phyloP scores from a whole-genome alignment of 2,329 filamentous ascomycete genomes.

The Emmonsia crescens region DNA sequence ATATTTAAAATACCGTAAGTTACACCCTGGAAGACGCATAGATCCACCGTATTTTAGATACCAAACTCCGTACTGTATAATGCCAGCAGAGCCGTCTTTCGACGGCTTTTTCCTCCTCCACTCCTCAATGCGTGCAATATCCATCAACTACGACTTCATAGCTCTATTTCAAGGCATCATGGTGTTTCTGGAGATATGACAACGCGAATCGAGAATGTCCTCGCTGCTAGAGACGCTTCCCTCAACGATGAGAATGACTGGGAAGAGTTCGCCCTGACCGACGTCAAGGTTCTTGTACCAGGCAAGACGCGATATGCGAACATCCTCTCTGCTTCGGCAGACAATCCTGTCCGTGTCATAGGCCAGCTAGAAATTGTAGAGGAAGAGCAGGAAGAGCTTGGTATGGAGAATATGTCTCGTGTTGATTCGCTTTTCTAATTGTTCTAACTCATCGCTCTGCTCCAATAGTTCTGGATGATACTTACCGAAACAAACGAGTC shows the following conservation, averaged over 20 bases:
- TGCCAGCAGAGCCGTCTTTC: neutral
- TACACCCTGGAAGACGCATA: neutral
- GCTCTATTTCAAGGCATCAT: conserved; percentile 19
- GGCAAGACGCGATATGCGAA: conserved; percentile 42
- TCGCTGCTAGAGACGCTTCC: conserved; percentile 34
- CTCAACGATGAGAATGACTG: conserved; percentile 45
- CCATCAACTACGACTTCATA: neutral
- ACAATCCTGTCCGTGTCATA: conserved; percentile 45
- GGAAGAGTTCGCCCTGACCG: conserved; percentile 47
- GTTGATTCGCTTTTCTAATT: neutral
- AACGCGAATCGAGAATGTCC: conserved; percentile 36
- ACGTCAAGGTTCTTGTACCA: conserved; percentile 42
- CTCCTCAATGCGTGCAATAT: conserved; percentile 3
- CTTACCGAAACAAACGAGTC: conserved; percentile 33
- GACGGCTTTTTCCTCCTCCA: conserved; percentile 1
- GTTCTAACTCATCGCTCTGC: conserved; percentile 2
- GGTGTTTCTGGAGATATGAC: conserved; percentile 31
- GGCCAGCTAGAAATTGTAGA: conserved; percentile 40
- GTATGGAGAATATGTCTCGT: conserved; percentile 19
- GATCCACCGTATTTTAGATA: neutral
- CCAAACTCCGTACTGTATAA: neutral
- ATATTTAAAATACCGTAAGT: neutral
- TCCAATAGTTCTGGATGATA: conserved; percentile 27
- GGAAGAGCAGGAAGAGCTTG: conserved; percentile 32
- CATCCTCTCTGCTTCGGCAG: conserved; percentile 44